These are phyloP conservation scores for Vitis hybrid DNA, from an alignment of 177 flowering plant genomes.

Conservation along the genomic window DNA sequence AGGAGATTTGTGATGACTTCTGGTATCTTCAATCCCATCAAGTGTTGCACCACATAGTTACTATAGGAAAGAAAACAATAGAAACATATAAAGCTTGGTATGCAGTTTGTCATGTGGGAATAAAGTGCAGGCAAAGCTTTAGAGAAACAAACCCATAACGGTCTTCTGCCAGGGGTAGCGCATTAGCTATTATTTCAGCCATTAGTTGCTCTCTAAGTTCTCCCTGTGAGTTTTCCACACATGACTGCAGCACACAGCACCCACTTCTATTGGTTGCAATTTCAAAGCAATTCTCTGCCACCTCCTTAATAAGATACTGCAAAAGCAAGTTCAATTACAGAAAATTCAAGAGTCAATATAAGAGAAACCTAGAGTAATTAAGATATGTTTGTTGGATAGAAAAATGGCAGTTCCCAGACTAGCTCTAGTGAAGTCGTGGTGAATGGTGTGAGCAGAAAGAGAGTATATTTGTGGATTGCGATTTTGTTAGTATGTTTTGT, in stretches of 20 bases:
- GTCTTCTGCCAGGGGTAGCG: constrained; percentile 38
- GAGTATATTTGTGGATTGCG: no score
- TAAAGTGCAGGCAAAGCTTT: neutral
- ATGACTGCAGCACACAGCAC: constrained; percentile 47
- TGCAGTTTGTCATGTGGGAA: neutral
- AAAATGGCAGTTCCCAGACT: neutral
- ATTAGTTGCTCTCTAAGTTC: constrained; percentile 25
- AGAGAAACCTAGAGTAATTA: neutral
- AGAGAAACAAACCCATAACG: constrained; percentile 32
- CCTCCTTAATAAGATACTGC: constrained; percentile 39
- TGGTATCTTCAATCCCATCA: constrained; percentile 28
- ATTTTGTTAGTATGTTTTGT: no score
- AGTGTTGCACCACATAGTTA: constrained; percentile 55
- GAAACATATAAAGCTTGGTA: neutral
- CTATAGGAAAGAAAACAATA: constrained; percentile 16
- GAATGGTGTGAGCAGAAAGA: no score
- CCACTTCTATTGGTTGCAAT: constrained; percentile 49
- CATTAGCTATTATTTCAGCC: constrained; percentile 29
- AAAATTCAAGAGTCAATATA: neutral
- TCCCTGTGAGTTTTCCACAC: constrained; percentile 30
- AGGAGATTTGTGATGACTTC: constrained; percentile 25
- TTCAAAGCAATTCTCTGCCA: constrained; percentile 32
- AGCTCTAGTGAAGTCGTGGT: no score
- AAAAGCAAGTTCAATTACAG: constrained; percentile 4
- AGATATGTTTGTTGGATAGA: neutral